Conservation (phyloP, 495 filamentous ascomycete genomes). For the Penicillium arizonense region DNA sequence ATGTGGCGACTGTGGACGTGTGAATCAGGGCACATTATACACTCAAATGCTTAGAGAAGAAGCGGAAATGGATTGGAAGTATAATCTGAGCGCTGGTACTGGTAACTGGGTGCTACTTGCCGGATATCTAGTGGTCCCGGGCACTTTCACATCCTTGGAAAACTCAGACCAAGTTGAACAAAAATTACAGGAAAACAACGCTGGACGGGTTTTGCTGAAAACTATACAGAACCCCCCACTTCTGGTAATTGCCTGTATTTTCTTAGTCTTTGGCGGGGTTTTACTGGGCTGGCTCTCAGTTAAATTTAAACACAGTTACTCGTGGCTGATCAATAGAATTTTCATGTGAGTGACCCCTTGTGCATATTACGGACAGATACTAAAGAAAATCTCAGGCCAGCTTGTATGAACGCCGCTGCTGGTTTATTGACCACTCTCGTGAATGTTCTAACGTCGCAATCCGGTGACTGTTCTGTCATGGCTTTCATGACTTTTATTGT, state of each 20-base stretch:
- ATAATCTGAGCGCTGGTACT: constrained; percentile 10
- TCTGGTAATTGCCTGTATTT: constrained; percentile 18
- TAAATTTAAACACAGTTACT: constrained; percentile 22
- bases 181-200: constrained; percentile 4
- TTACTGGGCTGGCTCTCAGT: constrained; percentile 21
- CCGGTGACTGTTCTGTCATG: constrained; percentile 43
- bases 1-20: no score
- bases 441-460: background rate
- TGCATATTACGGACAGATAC: background rate
- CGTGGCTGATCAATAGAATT: constrained; percentile 27
- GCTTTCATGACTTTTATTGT: constrained; percentile 35
- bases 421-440: constrained; percentile 48
- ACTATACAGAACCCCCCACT: constrained; percentile 24
- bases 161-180: constrained; percentile 15
- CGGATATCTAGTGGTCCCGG: constrained; percentile 35
- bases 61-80: no score
- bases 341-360: constrained; percentile 18
- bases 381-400: constrained; percentile 14
- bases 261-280: constrained; percentile 10
- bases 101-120: constrained; percentile 35
- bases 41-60: no score
- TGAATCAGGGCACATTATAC: no score
- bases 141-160: constrained; percentile 33
- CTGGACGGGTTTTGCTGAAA: constrained; percentile 12
- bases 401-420: constrained; percentile 41